A percentile compares a stretch with the other conserved stretches of the same genome.
These are phyloP conservation scores for Usnea hakonensis DNA, from an alignment of 495 filamentous ascomycete species.

Conservation along the genomic window DNA sequence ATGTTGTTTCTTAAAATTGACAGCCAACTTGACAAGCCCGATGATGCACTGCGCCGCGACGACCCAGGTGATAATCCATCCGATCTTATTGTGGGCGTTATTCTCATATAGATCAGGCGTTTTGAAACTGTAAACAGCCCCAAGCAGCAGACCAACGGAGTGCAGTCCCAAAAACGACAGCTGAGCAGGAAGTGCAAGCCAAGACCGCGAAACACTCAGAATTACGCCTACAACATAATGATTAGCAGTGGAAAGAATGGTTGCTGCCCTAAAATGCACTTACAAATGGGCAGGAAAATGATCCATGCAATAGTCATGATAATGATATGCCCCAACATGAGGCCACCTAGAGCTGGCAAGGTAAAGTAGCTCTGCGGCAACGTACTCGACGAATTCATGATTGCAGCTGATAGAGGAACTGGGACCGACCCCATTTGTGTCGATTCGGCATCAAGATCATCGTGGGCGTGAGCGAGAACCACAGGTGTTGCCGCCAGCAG, in stretches of 20 bases:
- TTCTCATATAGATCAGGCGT: conserved; percentile 85
- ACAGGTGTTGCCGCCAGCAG: conserved; percentile 20
- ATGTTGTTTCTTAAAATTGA: conserved; percentile 32
- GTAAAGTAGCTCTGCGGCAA: conserved; percentile 64
- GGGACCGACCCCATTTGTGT: conserved; percentile 11
- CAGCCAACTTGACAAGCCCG: conserved; percentile 52
- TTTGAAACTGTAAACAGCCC: conserved; percentile 67
- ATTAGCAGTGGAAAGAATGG: background rate
- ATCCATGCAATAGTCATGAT: conserved; percentile 79
- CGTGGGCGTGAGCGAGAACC: conserved; percentile 25
- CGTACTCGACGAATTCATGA: background rate
- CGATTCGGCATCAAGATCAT: conserved; percentile 13
- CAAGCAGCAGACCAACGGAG: conserved; percentile 60
- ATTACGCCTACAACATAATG: conserved; percentile 57
- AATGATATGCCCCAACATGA: conserved; percentile 70
- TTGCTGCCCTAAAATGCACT: conserved; percentile 20
- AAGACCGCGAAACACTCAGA: conserved; percentile 75
- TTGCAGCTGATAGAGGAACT: background rate
- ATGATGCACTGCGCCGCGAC: conserved; percentile 60
- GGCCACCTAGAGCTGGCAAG: conserved; percentile 53
- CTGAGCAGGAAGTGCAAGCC: conserved; percentile 64
- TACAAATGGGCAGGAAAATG: conserved; percentile 75
- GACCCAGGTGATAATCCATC: conserved; percentile 76
- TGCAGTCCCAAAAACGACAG: conserved; percentile 68
- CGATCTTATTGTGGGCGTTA: conserved; percentile 82